A percentile compares a stretch with the other conserved stretches of the same genome.
Conservation (phyloP, 2,329 filamentous ascomycete genomes). For the Herpotrichia juniperi region DNA sequence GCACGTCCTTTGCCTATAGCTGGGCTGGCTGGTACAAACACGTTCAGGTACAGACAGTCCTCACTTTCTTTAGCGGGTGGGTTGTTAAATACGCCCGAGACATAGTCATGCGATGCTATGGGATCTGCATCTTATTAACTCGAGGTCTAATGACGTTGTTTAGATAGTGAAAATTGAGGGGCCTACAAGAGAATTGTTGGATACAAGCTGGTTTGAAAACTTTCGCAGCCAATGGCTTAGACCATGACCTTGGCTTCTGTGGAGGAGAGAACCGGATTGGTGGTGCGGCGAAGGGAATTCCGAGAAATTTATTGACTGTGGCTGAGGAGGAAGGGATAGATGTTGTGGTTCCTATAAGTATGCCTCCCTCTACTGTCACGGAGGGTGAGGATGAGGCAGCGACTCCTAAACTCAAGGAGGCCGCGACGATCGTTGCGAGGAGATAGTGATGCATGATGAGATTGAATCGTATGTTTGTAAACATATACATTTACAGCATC, state of each 20-base stretch:
- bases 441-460: background rate
- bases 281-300: constrained; percentile 37
- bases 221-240: background rate
- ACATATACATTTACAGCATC: background rate
- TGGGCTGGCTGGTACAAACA: constrained; percentile 27
- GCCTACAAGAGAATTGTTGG: background rate
- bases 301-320: constrained; percentile 37
- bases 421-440: background rate
- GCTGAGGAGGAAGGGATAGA: constrained; percentile 20
- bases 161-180: background rate
- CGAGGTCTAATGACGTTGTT: background rate
- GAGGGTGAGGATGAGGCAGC: background rate
- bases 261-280: constrained; percentile 31
- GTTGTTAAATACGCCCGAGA: constrained; percentile 27
- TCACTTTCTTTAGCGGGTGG: constrained; percentile 36
- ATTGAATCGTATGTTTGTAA: background rate
- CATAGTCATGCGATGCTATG: constrained; percentile 17
- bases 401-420: background rate
- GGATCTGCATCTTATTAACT: constrained; percentile 20
- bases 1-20: constrained; percentile 14
- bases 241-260: constrained; percentile 16
- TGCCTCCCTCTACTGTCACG: background rate
- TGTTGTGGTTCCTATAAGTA: constrained; percentile 32
- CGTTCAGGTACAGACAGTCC: constrained; percentile 50
- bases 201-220: constrained; percentile 3